Percentiles rank a stretch among this genome's conserved stretches.
phyloP scores from a whole-genome alignment of 495 filamentous ascomycete genomes.

The Chlorociboria aeruginascens region DNA sequence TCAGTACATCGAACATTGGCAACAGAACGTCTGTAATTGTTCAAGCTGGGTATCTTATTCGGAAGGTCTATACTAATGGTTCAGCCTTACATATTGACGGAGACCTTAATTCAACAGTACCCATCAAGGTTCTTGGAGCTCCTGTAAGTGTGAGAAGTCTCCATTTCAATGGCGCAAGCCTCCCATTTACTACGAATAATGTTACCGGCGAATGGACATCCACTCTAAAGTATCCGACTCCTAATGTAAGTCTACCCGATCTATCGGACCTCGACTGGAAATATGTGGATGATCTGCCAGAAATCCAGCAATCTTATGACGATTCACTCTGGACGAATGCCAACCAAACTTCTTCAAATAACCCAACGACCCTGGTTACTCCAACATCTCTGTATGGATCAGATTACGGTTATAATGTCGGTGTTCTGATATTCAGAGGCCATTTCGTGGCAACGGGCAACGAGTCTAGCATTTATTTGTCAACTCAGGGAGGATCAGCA shows the following conservation, averaged over 20 bases:
- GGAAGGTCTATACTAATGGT: conserved; percentile 42
- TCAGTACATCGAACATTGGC: conserved; percentile 24
- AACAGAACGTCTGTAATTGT: conserved; percentile 45
- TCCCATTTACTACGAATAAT: conserved; percentile 28
- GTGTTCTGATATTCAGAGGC: conserved; percentile 57
- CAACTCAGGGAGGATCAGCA: conserved; percentile 50
- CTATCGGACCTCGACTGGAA: conserved; percentile 54
- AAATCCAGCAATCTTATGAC: conserved; percentile 49
- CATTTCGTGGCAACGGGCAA: conserved; percentile 55
- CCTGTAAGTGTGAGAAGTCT: conserved; percentile 37
- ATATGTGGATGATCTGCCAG: conserved; percentile 58
- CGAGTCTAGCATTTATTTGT: conserved; percentile 42
- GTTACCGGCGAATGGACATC: conserved; percentile 40
- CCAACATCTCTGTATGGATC: conserved; percentile 52
- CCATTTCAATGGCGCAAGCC: conserved; percentile 44
- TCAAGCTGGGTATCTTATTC: conserved; percentile 64
- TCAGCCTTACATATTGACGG: conserved; percentile 46
- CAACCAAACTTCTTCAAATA: conserved; percentile 38
- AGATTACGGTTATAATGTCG: conserved; percentile 68
- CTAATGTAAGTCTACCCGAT: conserved; percentile 39
- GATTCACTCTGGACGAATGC: conserved; percentile 56
- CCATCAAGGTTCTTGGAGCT: conserved; percentile 49
- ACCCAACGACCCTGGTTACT: conserved; percentile 43
- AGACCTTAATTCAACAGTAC: conserved; percentile 59
- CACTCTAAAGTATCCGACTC: conserved; percentile 38